phyloP scores from a whole-genome alignment of 768 basidiomycete genomes.

The Tephrocybe sp. region DNA sequence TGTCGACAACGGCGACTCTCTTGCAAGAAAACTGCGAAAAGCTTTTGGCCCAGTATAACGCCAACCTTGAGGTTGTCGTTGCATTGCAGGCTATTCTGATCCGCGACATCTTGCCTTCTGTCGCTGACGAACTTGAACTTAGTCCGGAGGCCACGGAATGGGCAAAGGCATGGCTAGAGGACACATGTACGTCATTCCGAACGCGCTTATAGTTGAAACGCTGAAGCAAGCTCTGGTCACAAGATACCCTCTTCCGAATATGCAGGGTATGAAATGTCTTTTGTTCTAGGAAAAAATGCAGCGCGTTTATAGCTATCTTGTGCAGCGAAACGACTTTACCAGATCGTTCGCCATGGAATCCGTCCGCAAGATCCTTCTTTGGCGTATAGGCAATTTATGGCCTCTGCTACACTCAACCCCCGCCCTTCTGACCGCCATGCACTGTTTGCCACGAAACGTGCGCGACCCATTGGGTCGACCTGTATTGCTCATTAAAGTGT shows the following conservation, averaged over 20 bases:
- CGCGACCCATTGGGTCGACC: slow-evolving; percentile 66
- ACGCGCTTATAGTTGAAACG: slow-evolving; percentile 2
- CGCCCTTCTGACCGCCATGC: slow-evolving; percentile 33
- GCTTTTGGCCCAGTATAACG: slow-evolving; percentile 47
- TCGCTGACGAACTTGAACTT: slow-evolving; percentile 56
- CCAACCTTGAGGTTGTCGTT: slow-evolving; percentile 43
- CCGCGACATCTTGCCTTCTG: slow-evolving; percentile 55
- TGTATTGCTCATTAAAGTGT: slow-evolving; percentile 51
- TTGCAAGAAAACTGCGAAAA: slow-evolving; percentile 44
- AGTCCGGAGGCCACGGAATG: slow-evolving; percentile 42
- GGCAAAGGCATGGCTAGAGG: slow-evolving; percentile 61
- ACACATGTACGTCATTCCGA: slow-evolving; percentile 49
- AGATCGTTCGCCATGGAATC: slow-evolving; percentile 60
- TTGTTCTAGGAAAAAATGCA: slow-evolving; percentile 6
- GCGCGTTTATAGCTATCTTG: slow-evolving; percentile 7
- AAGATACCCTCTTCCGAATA: slow-evolving; percentile 60
- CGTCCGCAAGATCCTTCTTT: slow-evolving; percentile 49
- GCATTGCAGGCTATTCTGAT: slow-evolving; percentile 50
- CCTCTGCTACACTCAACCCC: slow-evolving; percentile 25
- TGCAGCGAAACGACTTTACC: slow-evolving; percentile 66
- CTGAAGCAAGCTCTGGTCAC: slow-evolving; percentile 9
- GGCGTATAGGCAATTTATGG: slow-evolving; percentile 51
- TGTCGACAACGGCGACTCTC: slow-evolving; percentile 30
- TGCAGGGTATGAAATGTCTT: slow-evolving; percentile 45
- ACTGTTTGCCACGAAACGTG: slow-evolving; percentile 51